These are phyloP conservation scores for Aspergillus sp. DNA, from an alignment of 2,329 filamentous ascomycete genomes.

Conservation along the genomic window DNA sequence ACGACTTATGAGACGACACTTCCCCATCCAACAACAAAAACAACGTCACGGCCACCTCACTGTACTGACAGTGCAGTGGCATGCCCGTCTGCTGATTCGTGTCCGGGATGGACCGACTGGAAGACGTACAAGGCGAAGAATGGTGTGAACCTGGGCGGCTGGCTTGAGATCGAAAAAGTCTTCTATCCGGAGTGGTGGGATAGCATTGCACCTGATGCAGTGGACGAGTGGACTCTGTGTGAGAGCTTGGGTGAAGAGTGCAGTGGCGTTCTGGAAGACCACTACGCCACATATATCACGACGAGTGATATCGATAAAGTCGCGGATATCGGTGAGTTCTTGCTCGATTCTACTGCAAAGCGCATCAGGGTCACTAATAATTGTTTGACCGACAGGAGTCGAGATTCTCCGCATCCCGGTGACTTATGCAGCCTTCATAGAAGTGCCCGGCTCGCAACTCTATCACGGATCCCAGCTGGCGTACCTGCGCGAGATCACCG, in stretches of 20 bases:
- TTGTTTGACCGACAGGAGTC: neutral
- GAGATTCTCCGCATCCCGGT: constrained; percentile 9
- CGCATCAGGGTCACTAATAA: neutral
- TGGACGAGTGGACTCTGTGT: constrained; percentile 22
- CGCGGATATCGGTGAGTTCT: neutral
- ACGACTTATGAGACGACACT: neutral
- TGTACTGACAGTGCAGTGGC: neutral
- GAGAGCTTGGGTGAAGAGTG: constrained; percentile 7
- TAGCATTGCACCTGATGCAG: constrained; percentile 13
- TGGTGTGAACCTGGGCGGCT: constrained; percentile 18
- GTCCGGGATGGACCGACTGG: constrained; percentile 3
- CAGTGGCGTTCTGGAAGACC: constrained; percentile 5
- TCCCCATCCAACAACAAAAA: neutral
- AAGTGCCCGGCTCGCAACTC: constrained; percentile 20
- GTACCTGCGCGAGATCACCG: constrained; percentile 18
- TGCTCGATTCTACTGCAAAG: no score
- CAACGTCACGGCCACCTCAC: neutral
- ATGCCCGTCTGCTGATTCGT: neutral
- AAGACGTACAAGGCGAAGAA: constrained; percentile 5
- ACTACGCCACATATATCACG: constrained; percentile 14
- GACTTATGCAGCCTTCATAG: constrained; percentile 13
- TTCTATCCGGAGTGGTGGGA: constrained; percentile 22
- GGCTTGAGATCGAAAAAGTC: constrained; percentile 22
- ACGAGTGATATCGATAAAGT: constrained; percentile 6
- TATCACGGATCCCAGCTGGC: constrained; percentile 19